Base-by-base conservation (phyloP, 768 basidiomycete species). In the Tricholoma matsutake region DNA sequence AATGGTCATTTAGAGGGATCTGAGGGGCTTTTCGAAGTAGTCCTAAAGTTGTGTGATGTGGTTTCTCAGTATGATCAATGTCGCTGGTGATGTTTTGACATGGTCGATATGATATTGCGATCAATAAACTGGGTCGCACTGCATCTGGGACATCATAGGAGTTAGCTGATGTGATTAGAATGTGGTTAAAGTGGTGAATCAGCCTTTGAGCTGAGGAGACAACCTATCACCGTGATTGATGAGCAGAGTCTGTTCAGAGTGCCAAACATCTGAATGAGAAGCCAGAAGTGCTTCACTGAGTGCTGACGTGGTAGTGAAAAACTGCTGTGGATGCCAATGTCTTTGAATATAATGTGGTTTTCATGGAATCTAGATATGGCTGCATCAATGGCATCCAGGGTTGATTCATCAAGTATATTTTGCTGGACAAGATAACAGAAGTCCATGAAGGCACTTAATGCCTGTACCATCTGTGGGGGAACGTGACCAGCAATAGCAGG, bases 221-320 rank as follows among this genome's bases (percentile, higher is more conserved):
- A n/a, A n/a, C n/a, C n/a, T n/a, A n/a, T n/a, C n/a, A n/a, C 49
- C 14, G 34, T 55, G 54, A 55, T 55, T 1, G 54, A 55, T 20
- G 18, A 35, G 39, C 54, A 55, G 22, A 64, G 52, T 14, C 56
- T 62, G 29, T 67, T 67, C 18, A 62, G 67, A 35, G 66, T 18
- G 28, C 67, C 62, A 54, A 68, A 67, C 11, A 56, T 10, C 14
- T 54, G 47, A 37, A 67, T 69, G 5, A 58, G 57, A 2, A 16
- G 8, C 13, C 22, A 32, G 54, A 67, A 68, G 41, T 69, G 67
- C 11, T 18, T 13, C 25, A 69, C 41, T 4, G 67, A 59, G 56
- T 72, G 70, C 60, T 72, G 70, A 6, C 63, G 61, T 4, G 69
- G 70, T 29, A 72, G 64, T 0, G 45, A 65, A 49, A 64, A 68